phyloP scores from a whole-genome alignment of 805 yeast genomes.

The Priceomyces fermenticarens region DNA sequence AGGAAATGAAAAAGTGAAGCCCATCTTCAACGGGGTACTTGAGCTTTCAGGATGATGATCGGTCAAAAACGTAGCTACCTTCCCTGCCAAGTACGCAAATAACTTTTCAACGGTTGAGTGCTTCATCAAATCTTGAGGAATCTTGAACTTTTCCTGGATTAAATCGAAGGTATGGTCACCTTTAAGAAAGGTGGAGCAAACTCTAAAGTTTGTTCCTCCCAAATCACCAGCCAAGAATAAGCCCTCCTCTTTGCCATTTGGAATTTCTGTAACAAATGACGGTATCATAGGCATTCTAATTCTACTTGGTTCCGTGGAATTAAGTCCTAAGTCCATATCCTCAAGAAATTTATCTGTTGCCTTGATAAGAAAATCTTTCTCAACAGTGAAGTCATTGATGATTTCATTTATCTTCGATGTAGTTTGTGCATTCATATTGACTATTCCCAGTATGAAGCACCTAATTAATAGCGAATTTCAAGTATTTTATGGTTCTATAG shows the following conservation, averaged over 20 bases:
- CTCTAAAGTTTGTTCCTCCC: conserved; percentile 96
- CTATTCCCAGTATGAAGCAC: too few species aligned
- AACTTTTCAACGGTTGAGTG: conserved; percentile 59
- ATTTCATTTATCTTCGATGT: conserved; percentile 32
- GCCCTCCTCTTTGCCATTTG: conserved; percentile 84
- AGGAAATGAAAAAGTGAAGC: conserved; percentile 94
- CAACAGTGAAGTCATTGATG: conserved; percentile 38
- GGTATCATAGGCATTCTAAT: conserved; percentile 82
- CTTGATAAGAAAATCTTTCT: conserved; percentile 38
- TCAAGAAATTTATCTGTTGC: conserved; percentile 57
- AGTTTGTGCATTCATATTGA: conserved; percentile 15
- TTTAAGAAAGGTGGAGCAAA: conserved; percentile 76
- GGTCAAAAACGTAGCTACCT: conserved; percentile 61
- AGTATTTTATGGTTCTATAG: too few species aligned
- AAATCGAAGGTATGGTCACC: conserved; percentile 79
- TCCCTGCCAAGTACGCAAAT: conserved; percentile 71
- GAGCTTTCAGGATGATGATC: conserved; percentile 56
- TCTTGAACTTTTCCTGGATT: conserved; percentile 72
- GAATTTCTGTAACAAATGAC: conserved; percentile 79
- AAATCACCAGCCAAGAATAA: conserved; percentile 85
- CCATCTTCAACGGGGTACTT: conserved; percentile 56
- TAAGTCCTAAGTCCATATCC: conserved; percentile 60
- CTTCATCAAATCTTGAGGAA: conserved; percentile 78
- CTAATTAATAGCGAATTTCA: neutral
- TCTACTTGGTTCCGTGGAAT: conserved; percentile 39